A percentile compares a stretch with the other conserved stretches of the same genome.
Conservation (phyloP, 371 early-diverging fungal species). For the Saksenaea oblongispora region DNA sequence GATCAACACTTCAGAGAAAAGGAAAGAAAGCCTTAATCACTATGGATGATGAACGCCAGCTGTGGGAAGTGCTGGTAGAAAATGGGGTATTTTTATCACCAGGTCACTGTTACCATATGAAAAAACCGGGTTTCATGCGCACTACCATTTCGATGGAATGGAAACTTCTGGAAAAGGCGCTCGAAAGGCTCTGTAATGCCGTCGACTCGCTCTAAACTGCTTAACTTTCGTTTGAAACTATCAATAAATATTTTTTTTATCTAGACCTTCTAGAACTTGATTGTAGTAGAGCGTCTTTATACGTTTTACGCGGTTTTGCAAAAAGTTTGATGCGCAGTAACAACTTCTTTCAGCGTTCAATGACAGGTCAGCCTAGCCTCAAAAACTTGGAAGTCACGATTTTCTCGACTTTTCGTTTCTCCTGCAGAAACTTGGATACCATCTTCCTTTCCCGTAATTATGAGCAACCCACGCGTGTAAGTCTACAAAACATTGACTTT, state of each 20-base stretch:
- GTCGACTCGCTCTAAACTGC: background rate
- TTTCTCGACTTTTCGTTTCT: background rate
- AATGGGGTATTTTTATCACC: slow-evolving; percentile 63
- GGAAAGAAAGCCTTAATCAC: slow-evolving; percentile 6
- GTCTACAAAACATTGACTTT: slow-evolving; percentile 2
- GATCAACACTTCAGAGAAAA: slow-evolving; percentile 22
- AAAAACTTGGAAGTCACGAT: background rate
- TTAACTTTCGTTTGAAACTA: no score
- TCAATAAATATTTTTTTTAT: background rate
- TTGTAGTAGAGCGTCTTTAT: no score
- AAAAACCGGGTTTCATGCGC: slow-evolving; percentile 69
- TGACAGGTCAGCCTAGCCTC: no score
- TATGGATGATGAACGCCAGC: slow-evolving; percentile 31
- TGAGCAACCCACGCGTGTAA: slow-evolving; percentile 55
- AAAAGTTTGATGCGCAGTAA: no score
- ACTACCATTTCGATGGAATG: slow-evolving; percentile 38
- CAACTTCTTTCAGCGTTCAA: no score
- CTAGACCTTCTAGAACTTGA: no score
- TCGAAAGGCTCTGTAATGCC: slow-evolving; percentile 11
- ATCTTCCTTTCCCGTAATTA: slow-evolving; percentile 13
- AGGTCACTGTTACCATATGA: slow-evolving; percentile 64
- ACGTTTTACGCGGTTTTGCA: no score
- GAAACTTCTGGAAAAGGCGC: slow-evolving; percentile 18
- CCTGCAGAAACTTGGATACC: background rate
- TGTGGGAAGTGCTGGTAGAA: slow-evolving; percentile 47